phyloP scores from a whole-genome alignment of 768 basidiomycete species.

The Tubosaeta sp. region DNA sequence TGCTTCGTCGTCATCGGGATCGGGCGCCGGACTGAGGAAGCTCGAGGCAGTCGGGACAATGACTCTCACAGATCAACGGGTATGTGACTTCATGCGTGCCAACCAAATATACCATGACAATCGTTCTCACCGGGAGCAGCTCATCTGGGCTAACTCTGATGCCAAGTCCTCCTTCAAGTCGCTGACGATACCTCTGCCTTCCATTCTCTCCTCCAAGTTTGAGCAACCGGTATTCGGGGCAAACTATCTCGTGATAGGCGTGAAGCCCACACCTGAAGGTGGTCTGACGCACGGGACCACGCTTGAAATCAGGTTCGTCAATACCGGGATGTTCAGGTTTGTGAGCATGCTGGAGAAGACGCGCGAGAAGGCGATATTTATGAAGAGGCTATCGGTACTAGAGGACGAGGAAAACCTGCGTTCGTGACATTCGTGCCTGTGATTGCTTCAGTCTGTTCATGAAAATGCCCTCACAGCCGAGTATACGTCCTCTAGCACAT shows the following conservation, averaged over 20 bases:
- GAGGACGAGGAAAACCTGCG: slow-evolving; percentile 32
- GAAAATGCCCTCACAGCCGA: slow-evolving; percentile 17
- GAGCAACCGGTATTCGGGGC: slow-evolving; percentile 71
- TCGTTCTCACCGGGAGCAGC: slow-evolving; percentile 35
- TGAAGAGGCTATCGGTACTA: slow-evolving; percentile 55
- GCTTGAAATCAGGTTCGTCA: slow-evolving; percentile 64
- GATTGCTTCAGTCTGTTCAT: not conserved
- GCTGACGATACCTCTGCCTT: slow-evolving; percentile 53
- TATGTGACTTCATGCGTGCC: slow-evolving; percentile 31
- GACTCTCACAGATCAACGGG: slow-evolving; percentile 71
- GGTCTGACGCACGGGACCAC: slow-evolving; percentile 60
- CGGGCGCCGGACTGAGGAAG: slow-evolving; percentile 52
- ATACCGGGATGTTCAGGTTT: slow-evolving; percentile 70
- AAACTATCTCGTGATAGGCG: slow-evolving; percentile 63
- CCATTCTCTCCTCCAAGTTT: slow-evolving; percentile 65
- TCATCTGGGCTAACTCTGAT: slow-evolving; percentile 53
- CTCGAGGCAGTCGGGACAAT: slow-evolving; percentile 56
- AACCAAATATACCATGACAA: slow-evolving; percentile 1
- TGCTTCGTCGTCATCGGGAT: slow-evolving; percentile 43
- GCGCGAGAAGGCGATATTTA: slow-evolving; percentile 69
- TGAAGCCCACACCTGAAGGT: slow-evolving; percentile 65
- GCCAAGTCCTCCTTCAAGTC: slow-evolving; percentile 36
- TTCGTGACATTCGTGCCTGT: slow-evolving; percentile 16
- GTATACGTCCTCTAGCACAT: slow-evolving; percentile 25
- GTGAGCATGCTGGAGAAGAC: slow-evolving; percentile 71